Evolutionary conservation across 2,329 filamentous ascomycete genomes (phyloP).

Genomic region (Penicillium digitatum): DNA sequence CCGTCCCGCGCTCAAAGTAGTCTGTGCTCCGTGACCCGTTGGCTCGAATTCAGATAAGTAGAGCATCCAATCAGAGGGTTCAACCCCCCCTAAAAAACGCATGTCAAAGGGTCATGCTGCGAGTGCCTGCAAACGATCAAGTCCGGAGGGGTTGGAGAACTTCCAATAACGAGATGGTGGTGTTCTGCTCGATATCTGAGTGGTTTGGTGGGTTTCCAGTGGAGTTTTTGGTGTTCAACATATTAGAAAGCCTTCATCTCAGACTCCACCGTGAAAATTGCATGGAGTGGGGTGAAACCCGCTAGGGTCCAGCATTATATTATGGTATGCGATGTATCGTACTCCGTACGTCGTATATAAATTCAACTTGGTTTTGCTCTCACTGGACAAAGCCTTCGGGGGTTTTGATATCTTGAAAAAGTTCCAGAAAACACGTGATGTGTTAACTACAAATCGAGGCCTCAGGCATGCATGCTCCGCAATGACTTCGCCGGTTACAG

Average conservation of each 20-base stretch:
- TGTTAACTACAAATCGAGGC: neutral
- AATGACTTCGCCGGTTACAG: neutral
- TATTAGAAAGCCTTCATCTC: neutral
- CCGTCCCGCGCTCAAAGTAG: slow-evolving; percentile 12
- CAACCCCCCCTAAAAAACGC: neutral
- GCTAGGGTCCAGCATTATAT: neutral
- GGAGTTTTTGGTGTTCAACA: slow-evolving; percentile 2
- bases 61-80: slow-evolving; percentile 15
- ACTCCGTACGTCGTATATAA: too few relatives aligned
- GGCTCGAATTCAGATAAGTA: slow-evolving; percentile 14
- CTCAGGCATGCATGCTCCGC: neutral
- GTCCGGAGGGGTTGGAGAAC: neutral
- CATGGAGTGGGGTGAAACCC: slow-evolving; percentile 1
- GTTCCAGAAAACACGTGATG: neutral
- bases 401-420: neutral
- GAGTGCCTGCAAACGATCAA: neutral
- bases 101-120: neutral
- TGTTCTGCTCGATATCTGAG: neutral
- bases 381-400: neutral
- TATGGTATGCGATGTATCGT: neutral
- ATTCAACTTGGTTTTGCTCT: neutral
- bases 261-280: neutral
- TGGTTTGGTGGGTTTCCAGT: neutral
- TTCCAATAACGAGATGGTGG: neutral
- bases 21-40: slow-evolving; percentile 13